These are phyloP conservation scores for Volvox carteri DNA, from an alignment of 163 green algal genomes.

Conservation along the genomic window DNA sequence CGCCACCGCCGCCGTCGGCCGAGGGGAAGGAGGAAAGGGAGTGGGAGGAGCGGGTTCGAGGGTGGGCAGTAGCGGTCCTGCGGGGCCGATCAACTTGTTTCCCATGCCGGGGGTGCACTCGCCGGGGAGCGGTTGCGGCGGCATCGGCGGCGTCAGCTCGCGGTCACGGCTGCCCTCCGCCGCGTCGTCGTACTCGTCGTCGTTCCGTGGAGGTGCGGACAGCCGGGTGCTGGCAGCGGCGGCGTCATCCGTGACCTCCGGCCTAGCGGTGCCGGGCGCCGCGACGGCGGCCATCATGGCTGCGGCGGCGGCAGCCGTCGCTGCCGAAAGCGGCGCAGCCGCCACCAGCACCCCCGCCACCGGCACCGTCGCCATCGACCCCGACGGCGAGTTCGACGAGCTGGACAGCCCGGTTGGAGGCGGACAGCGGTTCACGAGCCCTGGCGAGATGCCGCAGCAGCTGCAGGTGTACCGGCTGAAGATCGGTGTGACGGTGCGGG, in stretches of 20 bases:
- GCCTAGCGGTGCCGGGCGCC: background rate
- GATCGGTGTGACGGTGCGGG: constrained; percentile 31
- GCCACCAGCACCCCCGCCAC: no score
- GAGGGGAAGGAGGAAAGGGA: background rate
- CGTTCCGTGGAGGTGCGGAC: background rate
- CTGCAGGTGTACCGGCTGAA: constrained; percentile 46
- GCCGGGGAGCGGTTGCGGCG: background rate
- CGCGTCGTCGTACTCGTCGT: background rate
- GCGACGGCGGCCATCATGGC: constrained; percentile 9
- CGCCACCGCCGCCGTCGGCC: background rate
- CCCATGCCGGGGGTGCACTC: constrained; percentile 51
- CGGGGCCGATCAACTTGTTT: constrained; percentile 11
- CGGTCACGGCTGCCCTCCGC: background rate
- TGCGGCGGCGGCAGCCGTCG: background rate
- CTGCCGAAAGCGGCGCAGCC: background rate
- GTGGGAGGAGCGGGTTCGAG: background rate
- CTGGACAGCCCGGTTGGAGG: background rate
- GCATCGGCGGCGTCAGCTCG: background rate
- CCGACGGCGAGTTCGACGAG: background rate
- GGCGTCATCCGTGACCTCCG: background rate
- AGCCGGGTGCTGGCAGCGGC: background rate
- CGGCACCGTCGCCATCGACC: background rate
- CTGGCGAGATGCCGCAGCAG: background rate
- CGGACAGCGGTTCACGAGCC: background rate
- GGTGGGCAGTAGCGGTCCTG: background rate